Percentiles rank a stretch among this genome's conserved stretches.
These are phyloP conservation scores for Talaromyces thailandensis DNA, from an alignment of 495 filamentous ascomycete species.

Conservation along the genomic window DNA sequence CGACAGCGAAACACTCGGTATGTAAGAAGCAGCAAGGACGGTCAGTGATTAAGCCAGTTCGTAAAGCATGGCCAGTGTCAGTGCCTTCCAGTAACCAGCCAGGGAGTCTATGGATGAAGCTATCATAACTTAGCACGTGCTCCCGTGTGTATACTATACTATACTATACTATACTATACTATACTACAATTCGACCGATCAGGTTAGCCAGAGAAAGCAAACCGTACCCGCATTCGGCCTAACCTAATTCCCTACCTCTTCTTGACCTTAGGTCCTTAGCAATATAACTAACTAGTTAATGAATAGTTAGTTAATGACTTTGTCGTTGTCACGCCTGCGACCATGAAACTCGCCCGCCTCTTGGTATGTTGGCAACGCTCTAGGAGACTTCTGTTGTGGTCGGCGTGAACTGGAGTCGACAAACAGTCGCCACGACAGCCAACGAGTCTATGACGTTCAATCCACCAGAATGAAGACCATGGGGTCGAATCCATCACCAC, in stretches of 20 bases:
- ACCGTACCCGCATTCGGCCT: conserved; percentile 3
- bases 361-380: background rate
- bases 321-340: background rate
- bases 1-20: too few species aligned
- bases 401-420: background rate
- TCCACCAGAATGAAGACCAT: background rate
- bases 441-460: background rate
- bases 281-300: too few species aligned
- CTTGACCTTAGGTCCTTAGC: too few species aligned
- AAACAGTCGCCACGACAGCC: background rate
- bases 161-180: background rate
- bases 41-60: background rate
- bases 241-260: background rate
- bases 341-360: background rate
- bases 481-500: background rate
- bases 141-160: background rate
- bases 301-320: too few species aligned
- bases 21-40: too few species aligned
- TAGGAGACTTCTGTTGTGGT: background rate
- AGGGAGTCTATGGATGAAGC: background rate
- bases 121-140: too few species aligned
- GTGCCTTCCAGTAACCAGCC: too few species aligned
- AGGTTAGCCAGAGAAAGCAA: background rate
- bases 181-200: background rate
- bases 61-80: too few species aligned